Evolutionary conservation across 805 yeast genomes (phyloP).

Genomic region (Yarrowia porcina): DNA sequence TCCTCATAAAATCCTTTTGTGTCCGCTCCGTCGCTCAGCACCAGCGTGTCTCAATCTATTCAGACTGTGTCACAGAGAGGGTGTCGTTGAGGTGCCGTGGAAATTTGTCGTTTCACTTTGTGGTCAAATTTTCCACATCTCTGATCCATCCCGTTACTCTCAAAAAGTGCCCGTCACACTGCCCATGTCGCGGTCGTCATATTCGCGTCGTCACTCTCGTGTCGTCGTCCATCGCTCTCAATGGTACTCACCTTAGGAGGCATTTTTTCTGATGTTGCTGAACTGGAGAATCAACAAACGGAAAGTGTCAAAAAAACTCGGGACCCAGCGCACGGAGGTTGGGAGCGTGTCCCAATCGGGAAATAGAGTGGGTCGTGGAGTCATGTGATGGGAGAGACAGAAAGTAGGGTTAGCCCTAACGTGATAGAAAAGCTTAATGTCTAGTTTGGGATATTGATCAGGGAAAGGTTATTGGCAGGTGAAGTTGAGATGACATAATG

Average conservation of each 20-base stretch:
- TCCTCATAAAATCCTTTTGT: too few species aligned
- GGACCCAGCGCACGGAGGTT: slow-evolving; percentile 8
- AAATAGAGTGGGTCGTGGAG: background rate
- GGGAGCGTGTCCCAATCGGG: slow-evolving; percentile 12
- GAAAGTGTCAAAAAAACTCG: slow-evolving; percentile 15
- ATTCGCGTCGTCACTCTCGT: background rate
- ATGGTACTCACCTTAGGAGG: slow-evolving; percentile 33
- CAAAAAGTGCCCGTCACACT: too few species aligned
- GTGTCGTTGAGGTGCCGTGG: too few species aligned
- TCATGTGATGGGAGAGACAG: background rate
- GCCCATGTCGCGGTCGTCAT: background rate
- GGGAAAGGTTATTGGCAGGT: background rate
- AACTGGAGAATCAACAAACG: slow-evolving; percentile 23
- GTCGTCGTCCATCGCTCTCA: background rate
- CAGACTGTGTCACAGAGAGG: too few species aligned
- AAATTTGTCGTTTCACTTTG: too few species aligned
- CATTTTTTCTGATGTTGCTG: slow-evolving; percentile 29
- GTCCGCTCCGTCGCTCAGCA: too few species aligned
- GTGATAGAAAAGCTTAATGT: background rate
- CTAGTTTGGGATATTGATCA: background rate
- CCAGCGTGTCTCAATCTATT: too few species aligned
- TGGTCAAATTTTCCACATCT: too few species aligned
- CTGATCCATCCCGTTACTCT: too few species aligned
- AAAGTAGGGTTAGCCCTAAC: slow-evolving; percentile 11
- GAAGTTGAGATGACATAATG: too few species aligned